Conservation (phyloP, 768 basidiomycete genomes). For the Amanita fuliginea region DNA sequence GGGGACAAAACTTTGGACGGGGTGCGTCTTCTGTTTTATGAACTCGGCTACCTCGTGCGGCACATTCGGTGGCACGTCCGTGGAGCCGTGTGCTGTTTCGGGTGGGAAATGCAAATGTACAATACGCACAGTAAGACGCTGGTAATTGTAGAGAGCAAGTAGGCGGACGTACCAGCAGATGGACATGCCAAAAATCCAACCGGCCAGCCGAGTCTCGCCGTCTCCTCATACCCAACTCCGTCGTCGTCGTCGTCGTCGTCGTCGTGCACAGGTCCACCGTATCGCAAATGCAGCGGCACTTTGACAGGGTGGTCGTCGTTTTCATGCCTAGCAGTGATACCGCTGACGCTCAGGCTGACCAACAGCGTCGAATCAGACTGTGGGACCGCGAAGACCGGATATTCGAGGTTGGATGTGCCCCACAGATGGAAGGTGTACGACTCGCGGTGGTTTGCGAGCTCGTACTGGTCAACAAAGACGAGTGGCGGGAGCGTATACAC, state of each 20-base stretch:
- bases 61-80: neutral
- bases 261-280: slow-evolving; percentile 20
- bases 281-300: slow-evolving; percentile 37
- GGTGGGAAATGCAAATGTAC: too few species aligned
- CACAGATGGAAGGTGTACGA: slow-evolving; percentile 29
- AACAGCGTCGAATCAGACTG: slow-evolving; percentile 15
- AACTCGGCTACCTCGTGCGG: neutral
- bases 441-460: slow-evolving; percentile 25
- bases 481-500: slow-evolving; percentile 28
- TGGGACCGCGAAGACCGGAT: slow-evolving; percentile 28
- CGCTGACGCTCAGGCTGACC: too few species aligned
- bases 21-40: neutral
- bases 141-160: neutral
- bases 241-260: too few species aligned
- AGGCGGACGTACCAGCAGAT: slow-evolving; percentile 10
- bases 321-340: too few species aligned
- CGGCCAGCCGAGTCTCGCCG: slow-evolving; percentile 24
- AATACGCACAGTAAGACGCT: neutral
- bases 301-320: slow-evolving; percentile 21
- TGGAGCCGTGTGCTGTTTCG: too few species aligned
- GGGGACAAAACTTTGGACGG: neutral
- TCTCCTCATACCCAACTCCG: slow-evolving; percentile 9
- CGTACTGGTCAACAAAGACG: slow-evolving; percentile 38
- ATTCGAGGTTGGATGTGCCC: slow-evolving; percentile 34
- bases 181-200: slow-evolving; percentile 28